phyloP scores from a whole-genome alignment of 805 yeast genomes.

The Saturnispora galanensis region DNA sequence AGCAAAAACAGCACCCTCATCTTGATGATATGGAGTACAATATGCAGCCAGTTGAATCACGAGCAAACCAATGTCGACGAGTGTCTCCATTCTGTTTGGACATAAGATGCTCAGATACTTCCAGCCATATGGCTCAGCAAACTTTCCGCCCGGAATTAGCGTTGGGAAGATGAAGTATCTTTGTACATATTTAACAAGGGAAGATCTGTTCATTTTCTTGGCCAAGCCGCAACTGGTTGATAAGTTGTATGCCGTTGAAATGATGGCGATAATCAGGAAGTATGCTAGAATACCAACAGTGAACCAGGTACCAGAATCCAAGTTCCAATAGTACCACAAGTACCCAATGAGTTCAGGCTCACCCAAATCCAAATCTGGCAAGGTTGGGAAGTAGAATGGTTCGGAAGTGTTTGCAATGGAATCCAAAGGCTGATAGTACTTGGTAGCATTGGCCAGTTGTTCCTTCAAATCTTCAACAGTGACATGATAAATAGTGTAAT shows the following conservation, averaged over 20 bases:
- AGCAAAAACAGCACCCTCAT: constrained; percentile 16
- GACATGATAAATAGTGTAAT: constrained; percentile 12
- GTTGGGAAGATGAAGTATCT: constrained; percentile 32
- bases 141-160: constrained; percentile 15
- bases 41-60: constrained; percentile 10
- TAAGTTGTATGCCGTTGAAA: constrained; percentile 28
- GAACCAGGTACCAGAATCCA: constrained; percentile 23
- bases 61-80: constrained; percentile 6
- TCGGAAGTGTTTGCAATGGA: constrained; percentile 4
- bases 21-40: constrained; percentile 7
- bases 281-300: constrained; percentile 29
- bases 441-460: constrained; percentile 1
- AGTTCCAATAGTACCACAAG: constrained; percentile 13
- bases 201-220: constrained; percentile 14
- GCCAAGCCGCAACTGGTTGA: constrained; percentile 23
- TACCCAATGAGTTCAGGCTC: constrained; percentile 6
- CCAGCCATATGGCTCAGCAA: constrained; percentile 13
- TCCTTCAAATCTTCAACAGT: constrained; percentile 16
- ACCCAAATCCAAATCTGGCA: constrained; percentile 9
- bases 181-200: constrained; percentile 18
- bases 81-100: constrained; percentile 9
- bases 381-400: constrained; percentile 12
- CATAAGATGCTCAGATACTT: constrained; percentile 9
- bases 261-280: constrained; percentile 30
- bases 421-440: constrained; percentile 7